Base-by-base conservation (phyloP, 345 rosid genomes). In the Lepidium didymum region DNA sequence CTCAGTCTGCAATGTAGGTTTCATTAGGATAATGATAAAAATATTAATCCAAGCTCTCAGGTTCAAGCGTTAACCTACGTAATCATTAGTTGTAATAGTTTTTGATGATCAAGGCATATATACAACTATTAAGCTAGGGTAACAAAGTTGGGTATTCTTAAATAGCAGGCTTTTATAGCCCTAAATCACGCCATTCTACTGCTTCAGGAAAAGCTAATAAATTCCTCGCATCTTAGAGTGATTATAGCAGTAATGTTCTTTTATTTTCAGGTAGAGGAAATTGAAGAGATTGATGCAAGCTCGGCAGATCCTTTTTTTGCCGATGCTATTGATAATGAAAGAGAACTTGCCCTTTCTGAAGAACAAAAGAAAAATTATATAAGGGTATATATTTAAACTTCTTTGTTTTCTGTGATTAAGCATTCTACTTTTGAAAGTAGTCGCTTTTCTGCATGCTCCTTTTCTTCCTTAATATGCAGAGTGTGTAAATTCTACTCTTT, bases 251-350 rank as follows among this genome's bases (percentile, higher is more conserved):
- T 41, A 8, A 10, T 19, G 35, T 27, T 0, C 4, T 57, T 16
- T 66, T 51, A 21, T 65, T 62, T 53, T 45, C 84, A 95, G 99
- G 96, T 95, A 57, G 99, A 95, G 79, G 99, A 95, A 85, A 91
- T 95, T 81, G 93, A 85, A 41, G 99, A 95, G 67, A 81, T 95
- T 67, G 94, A 91, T 67, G 83, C 68, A 56, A 72, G 74, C 80
- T 76, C 80, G 11, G 71, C 74, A 72, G 92, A 95, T 72, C 96
- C 92, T 10, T 85, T 85, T 63, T 46, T 91, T 35, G 94, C 92
- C 13, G 96, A 83, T 82, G 99, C 97, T 56, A 59, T 95, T 64
- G 89, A 79, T 68, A 87, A 89, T 64, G 97, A 95, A 79, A 81
- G 74, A 77, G 96, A 89, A 56, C 74, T 83, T 59, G 63, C 80